Conservation (phyloP, 1,139 yeast genomes). For the Arxiozyma heterogenica region DNA sequence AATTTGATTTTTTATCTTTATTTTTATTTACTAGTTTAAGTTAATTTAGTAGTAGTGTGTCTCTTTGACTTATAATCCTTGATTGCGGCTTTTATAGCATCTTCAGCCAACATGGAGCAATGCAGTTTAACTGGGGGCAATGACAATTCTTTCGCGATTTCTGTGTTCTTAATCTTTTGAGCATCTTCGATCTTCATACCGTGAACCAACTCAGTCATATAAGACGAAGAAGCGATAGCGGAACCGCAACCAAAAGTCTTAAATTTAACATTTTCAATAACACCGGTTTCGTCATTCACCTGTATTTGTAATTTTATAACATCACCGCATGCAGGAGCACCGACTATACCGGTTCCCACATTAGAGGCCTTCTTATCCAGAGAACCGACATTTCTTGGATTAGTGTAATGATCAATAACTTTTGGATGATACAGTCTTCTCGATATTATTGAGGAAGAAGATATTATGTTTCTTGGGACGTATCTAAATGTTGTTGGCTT, state of each 20-base stretch:
- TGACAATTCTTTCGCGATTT: constrained; percentile 84
- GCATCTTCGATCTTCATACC: constrained; percentile 96
- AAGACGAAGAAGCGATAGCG: constrained; percentile 92
- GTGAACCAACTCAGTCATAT: constrained; percentile 89
- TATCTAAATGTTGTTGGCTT: not conserved
- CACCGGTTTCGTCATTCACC: constrained; percentile 82
- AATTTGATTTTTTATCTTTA: not conserved
- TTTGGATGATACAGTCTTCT: constrained; percentile 51
- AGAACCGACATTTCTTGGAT: constrained; percentile 95
- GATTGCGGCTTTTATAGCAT: constrained; percentile 94
- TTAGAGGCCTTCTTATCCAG: constrained; percentile 63
- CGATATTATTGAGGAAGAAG: not conserved
- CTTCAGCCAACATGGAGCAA: constrained; percentile 98
- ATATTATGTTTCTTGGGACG: not conserved
- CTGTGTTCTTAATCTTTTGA: constrained; percentile 77
- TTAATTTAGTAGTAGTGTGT: constrained; percentile 8
- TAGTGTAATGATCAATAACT: constrained; percentile 85
- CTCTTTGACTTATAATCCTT: constrained; percentile 82
- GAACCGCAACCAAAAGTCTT: constrained; percentile 98
- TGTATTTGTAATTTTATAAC: constrained; percentile 95
- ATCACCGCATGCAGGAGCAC: constrained; percentile 99
- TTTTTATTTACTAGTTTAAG: constrained; percentile 1
- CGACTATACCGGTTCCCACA: constrained; percentile 97
- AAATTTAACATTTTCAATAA: constrained; percentile 89
- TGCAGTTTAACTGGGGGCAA: constrained; percentile 96